These are phyloP conservation scores for Cercospora sp. DNA, from an alignment of 2,329 filamentous ascomycete genomes.

Conservation along the genomic window DNA sequence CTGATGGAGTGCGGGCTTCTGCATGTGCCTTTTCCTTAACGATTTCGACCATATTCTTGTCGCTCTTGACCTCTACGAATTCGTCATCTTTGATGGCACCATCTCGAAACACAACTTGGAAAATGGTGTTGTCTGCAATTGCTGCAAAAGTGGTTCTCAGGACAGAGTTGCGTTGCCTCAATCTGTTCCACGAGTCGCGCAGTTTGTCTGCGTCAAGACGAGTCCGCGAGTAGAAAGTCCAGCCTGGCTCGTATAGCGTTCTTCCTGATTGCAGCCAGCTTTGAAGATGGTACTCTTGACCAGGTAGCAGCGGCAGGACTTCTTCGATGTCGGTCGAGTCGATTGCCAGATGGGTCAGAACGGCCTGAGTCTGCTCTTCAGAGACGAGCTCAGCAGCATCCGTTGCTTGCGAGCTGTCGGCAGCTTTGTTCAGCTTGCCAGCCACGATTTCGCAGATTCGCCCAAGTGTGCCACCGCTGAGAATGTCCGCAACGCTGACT, in stretches of 20 bases:
- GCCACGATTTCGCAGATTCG: conserved; percentile 21
- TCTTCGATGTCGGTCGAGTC: conserved; percentile 13
- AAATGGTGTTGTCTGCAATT: background rate
- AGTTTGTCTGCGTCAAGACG: conserved; percentile 10
- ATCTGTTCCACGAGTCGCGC: conserved; percentile 12
- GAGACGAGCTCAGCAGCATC: conserved; percentile 2
- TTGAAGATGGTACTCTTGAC: conserved; percentile 21
- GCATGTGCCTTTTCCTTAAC: conserved; percentile 11
- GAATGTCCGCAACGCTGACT: conserved; percentile 21
- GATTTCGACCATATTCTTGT: conserved; percentile 4
- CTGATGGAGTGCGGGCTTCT: conserved; percentile 16
- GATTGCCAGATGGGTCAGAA: conserved; percentile 2
- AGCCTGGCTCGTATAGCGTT: conserved; percentile 21
- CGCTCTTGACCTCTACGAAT: conserved; percentile 1
- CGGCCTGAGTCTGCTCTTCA: background rate
- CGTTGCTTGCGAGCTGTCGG: background rate
- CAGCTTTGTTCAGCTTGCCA: background rate
- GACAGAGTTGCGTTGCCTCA: conserved; percentile 19
- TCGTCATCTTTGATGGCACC: conserved; percentile 4
- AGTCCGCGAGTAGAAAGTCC: conserved; percentile 15
- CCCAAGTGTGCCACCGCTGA: conserved; percentile 20
- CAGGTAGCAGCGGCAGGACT: conserved; percentile 20
- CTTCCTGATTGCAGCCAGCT: conserved; percentile 21
- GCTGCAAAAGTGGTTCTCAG: conserved; percentile 21
- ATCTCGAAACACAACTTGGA: conserved; percentile 19